Evolutionary conservation across 768 basidiomycete genomes (phyloP).

Genomic region (Austroboletus festivus): DNA sequence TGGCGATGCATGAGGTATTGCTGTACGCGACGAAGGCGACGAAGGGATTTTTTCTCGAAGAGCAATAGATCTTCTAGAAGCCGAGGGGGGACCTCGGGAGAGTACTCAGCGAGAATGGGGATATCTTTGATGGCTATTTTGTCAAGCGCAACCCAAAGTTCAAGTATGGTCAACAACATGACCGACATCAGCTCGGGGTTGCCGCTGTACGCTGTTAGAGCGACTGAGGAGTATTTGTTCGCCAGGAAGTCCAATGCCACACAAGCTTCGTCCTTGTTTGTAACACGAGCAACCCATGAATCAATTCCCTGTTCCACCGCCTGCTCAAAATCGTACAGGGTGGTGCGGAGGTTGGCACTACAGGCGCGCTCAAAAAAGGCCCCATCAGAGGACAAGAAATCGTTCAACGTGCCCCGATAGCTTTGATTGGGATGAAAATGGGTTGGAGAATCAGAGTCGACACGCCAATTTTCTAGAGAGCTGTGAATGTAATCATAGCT

Average conservation of each 20-base stretch:
- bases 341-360: not conserved
- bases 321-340: not conserved
- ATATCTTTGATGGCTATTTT: not conserved
- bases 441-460: too few relatives aligned
- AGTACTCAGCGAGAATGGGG: not conserved
- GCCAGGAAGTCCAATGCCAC: not conserved
- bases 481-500: slow-evolving; percentile 1
- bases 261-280: not conserved
- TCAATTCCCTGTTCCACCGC: not conserved
- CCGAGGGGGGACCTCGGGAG: not conserved
- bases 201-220: not conserved
- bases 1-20: not conserved
- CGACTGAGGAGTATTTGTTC: not conserved
- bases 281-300: not conserved
- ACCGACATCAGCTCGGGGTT: not conserved
- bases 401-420: slow-evolving; percentile 6
- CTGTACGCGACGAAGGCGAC: not conserved
- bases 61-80: not conserved
- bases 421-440: slow-evolving; percentile 1
- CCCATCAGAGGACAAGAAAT: slow-evolving; percentile 10
- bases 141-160: not conserved
- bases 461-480: too few relatives aligned
- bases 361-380: slow-evolving; percentile 4
- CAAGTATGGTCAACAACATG: not conserved
- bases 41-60: not conserved